These are phyloP conservation scores for Calocybe indica DNA, from an alignment of 768 basidiomycete species.

Conservation along the genomic window DNA sequence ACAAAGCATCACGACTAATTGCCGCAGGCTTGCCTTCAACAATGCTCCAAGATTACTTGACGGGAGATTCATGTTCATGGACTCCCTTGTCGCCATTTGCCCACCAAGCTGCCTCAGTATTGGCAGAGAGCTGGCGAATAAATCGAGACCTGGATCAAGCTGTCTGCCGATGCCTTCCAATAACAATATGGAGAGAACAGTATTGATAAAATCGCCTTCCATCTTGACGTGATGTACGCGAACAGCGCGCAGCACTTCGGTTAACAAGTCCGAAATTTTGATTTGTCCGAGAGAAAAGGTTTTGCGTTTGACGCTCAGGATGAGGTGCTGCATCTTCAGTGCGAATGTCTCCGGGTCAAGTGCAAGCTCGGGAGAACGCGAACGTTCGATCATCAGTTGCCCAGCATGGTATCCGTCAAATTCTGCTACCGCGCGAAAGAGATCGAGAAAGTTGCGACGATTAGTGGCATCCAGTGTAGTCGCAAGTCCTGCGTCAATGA, in stretches of 20 bases:
- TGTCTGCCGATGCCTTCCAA: slow-evolving; percentile 95
- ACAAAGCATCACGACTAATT: neutral
- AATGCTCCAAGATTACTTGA: slow-evolving; percentile 76
- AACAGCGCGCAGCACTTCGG: slow-evolving; percentile 82
- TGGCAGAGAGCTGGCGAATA: slow-evolving; percentile 94
- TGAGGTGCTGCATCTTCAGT: slow-evolving; percentile 94
- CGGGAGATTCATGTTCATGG: slow-evolving; percentile 50
- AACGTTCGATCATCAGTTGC: slow-evolving; percentile 93
- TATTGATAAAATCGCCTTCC: slow-evolving; percentile 98
- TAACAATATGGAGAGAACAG: slow-evolving; percentile 88
- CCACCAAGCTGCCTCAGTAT: slow-evolving; percentile 88
- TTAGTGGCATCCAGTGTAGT: slow-evolving; percentile 82
- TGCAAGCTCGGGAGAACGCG: slow-evolving; percentile 84
- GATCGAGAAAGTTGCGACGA: slow-evolving; percentile 90
- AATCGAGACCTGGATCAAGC: slow-evolving; percentile 85
- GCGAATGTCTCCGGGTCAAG: slow-evolving; percentile 94
- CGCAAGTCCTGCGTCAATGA: slow-evolving; percentile 94
- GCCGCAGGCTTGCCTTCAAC: slow-evolving; percentile 61
- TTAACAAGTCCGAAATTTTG: slow-evolving; percentile 90
- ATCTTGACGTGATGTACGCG: slow-evolving; percentile 94
- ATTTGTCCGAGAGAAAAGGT: slow-evolving; percentile 97
- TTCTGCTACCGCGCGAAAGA: slow-evolving; percentile 92
- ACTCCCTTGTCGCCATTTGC: slow-evolving; percentile 76
- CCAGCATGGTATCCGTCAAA: slow-evolving; percentile 97
- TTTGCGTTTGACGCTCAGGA: slow-evolving; percentile 89